Evolutionary conservation across 2,329 filamentous ascomycete genomes (phyloP).

Genomic region (Saccharata proteae): DNA sequence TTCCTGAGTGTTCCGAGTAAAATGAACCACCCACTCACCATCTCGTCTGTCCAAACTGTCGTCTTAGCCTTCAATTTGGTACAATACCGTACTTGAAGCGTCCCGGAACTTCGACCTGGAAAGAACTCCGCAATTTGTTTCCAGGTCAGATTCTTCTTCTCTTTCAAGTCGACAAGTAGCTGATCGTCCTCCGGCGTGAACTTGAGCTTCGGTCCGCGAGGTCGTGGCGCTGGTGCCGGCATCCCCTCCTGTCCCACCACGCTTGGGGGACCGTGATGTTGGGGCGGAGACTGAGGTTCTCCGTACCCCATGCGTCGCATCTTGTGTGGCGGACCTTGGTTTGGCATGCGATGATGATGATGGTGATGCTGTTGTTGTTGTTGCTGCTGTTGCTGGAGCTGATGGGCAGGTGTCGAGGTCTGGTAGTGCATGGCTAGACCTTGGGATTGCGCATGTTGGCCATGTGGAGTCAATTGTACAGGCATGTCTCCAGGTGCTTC

Average conservation of each 20-base stretch:
- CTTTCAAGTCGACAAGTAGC: conserved; percentile 77
- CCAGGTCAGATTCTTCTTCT: conserved; percentile 91
- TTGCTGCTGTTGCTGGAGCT: conserved; percentile 8
- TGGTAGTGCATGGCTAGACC: conserved; percentile 23
- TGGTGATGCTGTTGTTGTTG: conserved; percentile 35
- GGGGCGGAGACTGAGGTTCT: conserved; percentile 23
- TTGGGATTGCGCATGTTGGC: conserved; percentile 18
- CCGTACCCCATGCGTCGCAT: conserved; percentile 48
- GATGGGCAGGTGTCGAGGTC: conserved; percentile 16
- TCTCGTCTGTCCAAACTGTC: conserved; percentile 86
- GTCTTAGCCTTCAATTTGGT: conserved; percentile 92
- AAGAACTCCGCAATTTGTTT: conserved; percentile 97
- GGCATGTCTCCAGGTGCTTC: conserved; percentile 26
- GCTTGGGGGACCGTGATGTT: conserved; percentile 56
- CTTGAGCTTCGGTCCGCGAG: conserved; percentile 80
- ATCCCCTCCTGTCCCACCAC: conserved; percentile 80
- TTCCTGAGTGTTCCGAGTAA: neutral
- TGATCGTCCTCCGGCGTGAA: conserved; percentile 89
- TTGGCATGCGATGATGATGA: conserved; percentile 71
- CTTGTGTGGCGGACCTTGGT: conserved; percentile 58
- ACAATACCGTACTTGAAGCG: conserved; percentile 86
- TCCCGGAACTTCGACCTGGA: conserved; percentile 78
- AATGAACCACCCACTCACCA: conserved; percentile 45
- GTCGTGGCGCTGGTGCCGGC: conserved; percentile 68
- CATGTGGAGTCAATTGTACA: conserved; percentile 25